phyloP scores from a whole-genome alignment of 2,329 filamentous ascomycete genomes.

The Akanthomyces muscarius region DNA sequence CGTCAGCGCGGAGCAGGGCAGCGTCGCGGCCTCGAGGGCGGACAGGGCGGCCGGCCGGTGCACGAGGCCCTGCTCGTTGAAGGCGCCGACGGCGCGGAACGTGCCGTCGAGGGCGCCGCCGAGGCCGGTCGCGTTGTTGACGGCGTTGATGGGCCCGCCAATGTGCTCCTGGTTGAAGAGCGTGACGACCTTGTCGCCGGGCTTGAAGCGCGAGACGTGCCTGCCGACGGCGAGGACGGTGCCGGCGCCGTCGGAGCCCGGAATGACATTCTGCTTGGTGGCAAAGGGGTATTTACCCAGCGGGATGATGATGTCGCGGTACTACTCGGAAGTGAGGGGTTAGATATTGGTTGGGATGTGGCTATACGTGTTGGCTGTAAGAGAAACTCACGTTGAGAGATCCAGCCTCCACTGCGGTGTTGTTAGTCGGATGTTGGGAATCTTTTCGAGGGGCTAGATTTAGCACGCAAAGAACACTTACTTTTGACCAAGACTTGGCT shows the following conservation, averaged over 20 bases:
- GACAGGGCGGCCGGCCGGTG: slow-evolving; percentile 53
- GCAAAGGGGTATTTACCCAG: slow-evolving; percentile 46
- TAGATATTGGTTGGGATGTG: neutral
- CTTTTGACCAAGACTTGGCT: slow-evolving; percentile 67
- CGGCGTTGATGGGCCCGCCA: slow-evolving; percentile 36
- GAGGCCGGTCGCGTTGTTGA: slow-evolving; percentile 50
- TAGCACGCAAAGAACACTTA: slow-evolving; percentile 20
- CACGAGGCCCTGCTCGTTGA: slow-evolving; percentile 65
- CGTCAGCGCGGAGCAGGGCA: slow-evolving; percentile 59
- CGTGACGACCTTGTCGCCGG: slow-evolving; percentile 53
- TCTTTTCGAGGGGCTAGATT: too few relatives aligned
- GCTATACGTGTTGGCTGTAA: too few relatives aligned
- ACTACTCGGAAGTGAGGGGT: slow-evolving; percentile 26
- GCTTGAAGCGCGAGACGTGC: slow-evolving; percentile 44
- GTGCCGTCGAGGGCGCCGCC: slow-evolving; percentile 66
- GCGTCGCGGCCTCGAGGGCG: slow-evolving; percentile 50
- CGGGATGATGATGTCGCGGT: slow-evolving; percentile 50
- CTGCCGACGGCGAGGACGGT: slow-evolving; percentile 49
- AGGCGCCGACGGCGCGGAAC: slow-evolving; percentile 63
- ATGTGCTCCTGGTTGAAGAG: slow-evolving; percentile 58
- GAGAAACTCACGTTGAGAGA: slow-evolving; percentile 42
- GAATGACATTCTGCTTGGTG: slow-evolving; percentile 40
- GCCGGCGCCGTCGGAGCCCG: slow-evolving; percentile 52
- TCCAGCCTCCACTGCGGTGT: slow-evolving; percentile 39
- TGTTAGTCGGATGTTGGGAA: neutral